Conservation (phyloP, 306 rosid genomes). For the Corylus avellana region DNA sequence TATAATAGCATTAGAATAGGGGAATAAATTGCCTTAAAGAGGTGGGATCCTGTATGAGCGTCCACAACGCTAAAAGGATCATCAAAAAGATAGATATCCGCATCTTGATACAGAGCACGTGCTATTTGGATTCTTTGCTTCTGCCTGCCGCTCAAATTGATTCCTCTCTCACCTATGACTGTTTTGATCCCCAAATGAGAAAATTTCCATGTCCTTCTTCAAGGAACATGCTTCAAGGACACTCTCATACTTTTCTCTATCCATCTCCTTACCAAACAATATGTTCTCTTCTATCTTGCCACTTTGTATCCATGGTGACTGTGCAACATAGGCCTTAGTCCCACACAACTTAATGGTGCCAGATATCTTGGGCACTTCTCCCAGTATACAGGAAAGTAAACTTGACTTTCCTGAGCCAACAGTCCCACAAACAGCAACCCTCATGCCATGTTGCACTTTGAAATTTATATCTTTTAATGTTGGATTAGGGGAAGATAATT, state of each 20-base stretch:
- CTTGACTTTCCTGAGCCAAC: slow-evolving; percentile 93
- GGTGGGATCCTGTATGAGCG: slow-evolving; percentile 92
- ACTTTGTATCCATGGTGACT: slow-evolving; percentile 91
- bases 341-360: slow-evolving; percentile 73
- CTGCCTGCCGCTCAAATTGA: slow-evolving; percentile 90
- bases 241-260: slow-evolving; percentile 59
- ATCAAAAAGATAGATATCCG: slow-evolving; percentile 78
- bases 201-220: slow-evolving; percentile 69
- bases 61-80: slow-evolving; percentile 96
- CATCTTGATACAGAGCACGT: slow-evolving; percentile 77
- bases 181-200: slow-evolving; percentile 81
- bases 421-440: slow-evolving; percentile 88
- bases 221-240: slow-evolving; percentile 78
- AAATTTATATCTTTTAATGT: slow-evolving; percentile 61
- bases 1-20: neutral
- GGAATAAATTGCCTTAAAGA: slow-evolving; percentile 54
- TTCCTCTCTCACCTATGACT: slow-evolving; percentile 81
- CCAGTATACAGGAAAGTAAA: slow-evolving; percentile 72
- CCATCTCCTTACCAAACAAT: slow-evolving; percentile 74
- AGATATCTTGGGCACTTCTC: slow-evolving; percentile 79
- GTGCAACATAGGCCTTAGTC: slow-evolving; percentile 82
- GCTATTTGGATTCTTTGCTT: slow-evolving; percentile 89
- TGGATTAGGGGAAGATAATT: slow-evolving; percentile 42
- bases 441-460: slow-evolving; percentile 56
- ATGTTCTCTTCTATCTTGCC: slow-evolving; percentile 83